Conservation (phyloP, 495 filamentous ascomycete species). For the Penicillium bialowiezense region DNA sequence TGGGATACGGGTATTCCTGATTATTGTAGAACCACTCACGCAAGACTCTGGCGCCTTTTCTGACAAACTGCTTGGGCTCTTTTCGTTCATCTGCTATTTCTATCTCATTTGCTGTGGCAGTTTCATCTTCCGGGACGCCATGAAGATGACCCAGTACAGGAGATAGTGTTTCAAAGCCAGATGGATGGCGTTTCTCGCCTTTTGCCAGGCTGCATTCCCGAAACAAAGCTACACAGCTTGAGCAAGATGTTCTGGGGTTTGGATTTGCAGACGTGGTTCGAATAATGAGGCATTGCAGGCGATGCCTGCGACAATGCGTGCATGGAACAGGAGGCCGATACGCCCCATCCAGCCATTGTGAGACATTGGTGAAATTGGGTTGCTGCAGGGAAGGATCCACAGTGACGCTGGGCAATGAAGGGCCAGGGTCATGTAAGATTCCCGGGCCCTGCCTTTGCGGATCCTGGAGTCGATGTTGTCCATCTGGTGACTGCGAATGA, state of each 20-base stretch:
- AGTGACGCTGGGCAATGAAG: neutral
- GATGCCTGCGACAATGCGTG: slow-evolving; percentile 38
- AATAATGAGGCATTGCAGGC: slow-evolving; percentile 45
- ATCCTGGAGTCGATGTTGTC: neutral
- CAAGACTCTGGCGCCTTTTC: slow-evolving; percentile 48
- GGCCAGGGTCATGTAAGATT: neutral
- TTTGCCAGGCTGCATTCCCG: slow-evolving; percentile 65
- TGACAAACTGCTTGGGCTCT: slow-evolving; percentile 57
- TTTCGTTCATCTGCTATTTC: slow-evolving; percentile 15
- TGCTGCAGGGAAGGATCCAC: neutral
- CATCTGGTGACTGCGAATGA: neutral
- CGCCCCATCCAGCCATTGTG: slow-evolving; percentile 44
- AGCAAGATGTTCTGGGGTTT: slow-evolving; percentile 63
- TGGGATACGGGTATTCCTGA: slow-evolving; percentile 45
- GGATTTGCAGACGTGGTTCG: slow-evolving; percentile 44
- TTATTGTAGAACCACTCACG: slow-evolving; percentile 42
- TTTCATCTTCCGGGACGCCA: slow-evolving; percentile 38
- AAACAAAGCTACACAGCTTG: slow-evolving; percentile 73
- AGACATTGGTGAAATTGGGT: slow-evolving; percentile 24
- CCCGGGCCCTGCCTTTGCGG: neutral
- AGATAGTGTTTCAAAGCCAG: slow-evolving; percentile 43
- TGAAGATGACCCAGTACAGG: slow-evolving; percentile 43
- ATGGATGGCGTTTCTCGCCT: slow-evolving; percentile 42
- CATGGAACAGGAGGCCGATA: slow-evolving; percentile 39
- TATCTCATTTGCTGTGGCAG: neutral